Base-by-base conservation (phyloP, 108 stramenopile genomes). In the Nannochloropsis gaditana region DNA sequence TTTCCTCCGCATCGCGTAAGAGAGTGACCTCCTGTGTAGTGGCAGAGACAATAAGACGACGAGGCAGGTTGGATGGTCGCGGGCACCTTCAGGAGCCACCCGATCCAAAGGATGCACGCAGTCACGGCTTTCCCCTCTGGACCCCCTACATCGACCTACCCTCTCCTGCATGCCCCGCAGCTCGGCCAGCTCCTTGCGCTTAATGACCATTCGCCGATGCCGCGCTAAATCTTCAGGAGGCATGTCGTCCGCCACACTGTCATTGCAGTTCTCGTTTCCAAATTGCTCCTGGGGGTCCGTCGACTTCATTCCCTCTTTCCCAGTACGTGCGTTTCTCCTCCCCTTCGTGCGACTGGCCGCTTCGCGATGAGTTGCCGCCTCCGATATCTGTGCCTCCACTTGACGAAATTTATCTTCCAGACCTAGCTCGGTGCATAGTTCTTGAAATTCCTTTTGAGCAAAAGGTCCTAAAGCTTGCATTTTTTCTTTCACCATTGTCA, bases 401-500 rank as follows among this genome's bases (percentile, higher is more conserved):
- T 73, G 59, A n/a, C 59, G 59, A 6, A 73, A 73, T 73, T 73
- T 73, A n/a, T 73, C 59, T 73, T 73, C 59, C 59, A 73, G 8
- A n/a, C 59, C 59, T 2, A 73, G 4, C 6, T 73, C 59, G 8
- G 59, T n/a, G n/a, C 59, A 73, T n/a, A 73, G 15, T n/a, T 73
- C 59, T n/a, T 73, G 19, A 73, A 73, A 73, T 73, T 73, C 59
- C 19, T 3, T 73, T 1, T 73, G 59, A n/a, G 59, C 59, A n/a
- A 73, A 73, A 0, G 59, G 59, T 73, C 59, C 59, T 3, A 73
- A n/a, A n/a, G 19, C 59, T n/a, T 73, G 59, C 59, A 73, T 73
- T n/a, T 73, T 73, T n/a, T 73, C 59, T n/a, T 73, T 73, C 19
- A 73, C 59, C 59, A 73, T n/a, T 73, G 59, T 73, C 59, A 73